Conservation (phyloP, 208 protist genomes). For the Leishmania arabica region DNA sequence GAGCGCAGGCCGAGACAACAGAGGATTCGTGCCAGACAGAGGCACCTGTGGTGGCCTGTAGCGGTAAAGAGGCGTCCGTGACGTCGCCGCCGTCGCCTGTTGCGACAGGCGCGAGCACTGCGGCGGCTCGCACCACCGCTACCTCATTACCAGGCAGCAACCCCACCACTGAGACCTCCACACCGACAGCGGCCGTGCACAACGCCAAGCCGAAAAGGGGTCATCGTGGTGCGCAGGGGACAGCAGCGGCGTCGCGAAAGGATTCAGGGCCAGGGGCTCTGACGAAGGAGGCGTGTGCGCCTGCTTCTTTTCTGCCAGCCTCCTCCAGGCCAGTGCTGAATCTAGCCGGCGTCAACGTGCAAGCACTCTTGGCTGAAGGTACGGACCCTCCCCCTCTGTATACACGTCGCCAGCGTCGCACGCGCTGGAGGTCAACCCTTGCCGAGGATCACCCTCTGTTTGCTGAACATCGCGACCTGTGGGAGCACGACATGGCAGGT, state of each 20-base stretch:
- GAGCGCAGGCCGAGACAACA: not conserved
- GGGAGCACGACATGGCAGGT: constrained; percentile 32
- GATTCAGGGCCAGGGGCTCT: not conserved
- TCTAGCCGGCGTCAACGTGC: constrained; percentile 44
- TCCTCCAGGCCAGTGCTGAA: constrained; percentile 33
- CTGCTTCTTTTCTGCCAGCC: not conserved
- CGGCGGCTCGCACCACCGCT: not conserved
- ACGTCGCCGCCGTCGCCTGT: not conserved
- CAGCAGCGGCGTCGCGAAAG: not conserved
- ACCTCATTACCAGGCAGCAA: not conserved
- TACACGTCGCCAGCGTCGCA: constrained; percentile 48
- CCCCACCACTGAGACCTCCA: not conserved
- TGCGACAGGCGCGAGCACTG: not conserved
- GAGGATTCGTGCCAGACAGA: not conserved
- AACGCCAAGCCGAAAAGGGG: not conserved
- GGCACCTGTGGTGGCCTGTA: not conserved
- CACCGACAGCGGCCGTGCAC: not conserved
- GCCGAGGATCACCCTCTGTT: constrained; percentile 64
- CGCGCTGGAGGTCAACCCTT: constrained; percentile 39
- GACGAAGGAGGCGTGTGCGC: not conserved
- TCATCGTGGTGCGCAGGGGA: not conserved
- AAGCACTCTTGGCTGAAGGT: constrained; percentile 45
- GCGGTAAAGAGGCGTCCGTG: not conserved
- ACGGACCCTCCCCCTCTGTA: constrained; percentile 59
- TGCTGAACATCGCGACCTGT: constrained; percentile 57